Conservation (phyloP, 2,329 filamentous ascomycete genomes). For the Xylaria hypoxylon region DNA sequence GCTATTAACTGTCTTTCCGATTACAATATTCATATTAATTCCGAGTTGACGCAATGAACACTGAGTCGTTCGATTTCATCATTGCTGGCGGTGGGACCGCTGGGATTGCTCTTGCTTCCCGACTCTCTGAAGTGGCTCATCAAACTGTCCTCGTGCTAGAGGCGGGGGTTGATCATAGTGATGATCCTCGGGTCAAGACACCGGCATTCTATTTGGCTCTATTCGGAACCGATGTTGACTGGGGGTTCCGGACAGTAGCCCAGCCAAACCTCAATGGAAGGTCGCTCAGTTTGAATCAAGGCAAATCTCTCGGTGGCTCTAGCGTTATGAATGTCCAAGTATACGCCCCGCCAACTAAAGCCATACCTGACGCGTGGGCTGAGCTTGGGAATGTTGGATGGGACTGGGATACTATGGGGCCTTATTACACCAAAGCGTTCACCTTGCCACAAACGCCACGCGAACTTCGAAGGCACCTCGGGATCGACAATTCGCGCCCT, state of each 20-base stretch:
- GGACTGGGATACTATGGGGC: constrained; percentile 37
- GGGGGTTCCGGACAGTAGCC: constrained; percentile 27
- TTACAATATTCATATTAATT: background rate
- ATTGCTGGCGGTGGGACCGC: constrained; percentile 37
- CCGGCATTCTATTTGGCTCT: constrained; percentile 32
- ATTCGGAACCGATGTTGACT: constrained; percentile 30
- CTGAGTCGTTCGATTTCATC: constrained; percentile 33
- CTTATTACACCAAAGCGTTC: constrained; percentile 39
- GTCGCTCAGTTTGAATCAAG: constrained; percentile 38
- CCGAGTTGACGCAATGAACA: background rate
- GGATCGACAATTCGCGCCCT: constrained; percentile 24
- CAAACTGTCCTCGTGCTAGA: constrained; percentile 35
- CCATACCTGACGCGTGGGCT: constrained; percentile 39
- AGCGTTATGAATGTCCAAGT: constrained; percentile 43
- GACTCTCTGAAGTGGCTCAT: constrained; percentile 26
- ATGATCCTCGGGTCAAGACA: constrained; percentile 33
- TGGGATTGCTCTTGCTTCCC: constrained; percentile 31
- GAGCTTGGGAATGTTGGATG: constrained; percentile 41
- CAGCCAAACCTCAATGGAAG: constrained; percentile 33
- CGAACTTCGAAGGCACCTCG: constrained; percentile 24
- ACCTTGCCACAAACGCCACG: constrained; percentile 30
- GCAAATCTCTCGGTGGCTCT: constrained; percentile 42
- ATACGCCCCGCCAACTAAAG: constrained; percentile 37
- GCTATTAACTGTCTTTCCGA: background rate
- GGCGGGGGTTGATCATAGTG: constrained; percentile 32